Conservation (phyloP, 805 yeast species). For the Naumovozyma baii region DNA sequence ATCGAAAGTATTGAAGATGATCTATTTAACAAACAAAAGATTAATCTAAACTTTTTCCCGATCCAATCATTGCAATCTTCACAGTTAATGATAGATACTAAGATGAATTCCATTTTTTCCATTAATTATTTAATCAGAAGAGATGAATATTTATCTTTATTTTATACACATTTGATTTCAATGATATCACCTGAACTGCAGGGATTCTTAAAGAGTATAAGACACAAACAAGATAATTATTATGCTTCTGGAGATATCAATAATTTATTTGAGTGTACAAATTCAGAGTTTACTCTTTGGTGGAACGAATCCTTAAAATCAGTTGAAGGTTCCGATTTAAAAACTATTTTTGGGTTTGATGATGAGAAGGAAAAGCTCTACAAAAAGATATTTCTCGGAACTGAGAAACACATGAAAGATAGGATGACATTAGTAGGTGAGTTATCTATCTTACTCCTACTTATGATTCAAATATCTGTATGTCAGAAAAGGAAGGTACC, state of each 20-base stretch:
- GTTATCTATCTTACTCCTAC: neutral
- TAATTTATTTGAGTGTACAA: neutral
- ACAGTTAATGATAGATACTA: neutral
- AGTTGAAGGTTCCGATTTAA: neutral
- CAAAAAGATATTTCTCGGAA: neutral
- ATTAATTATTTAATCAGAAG: slow-evolving; percentile 15
- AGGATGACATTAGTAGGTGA: neutral
- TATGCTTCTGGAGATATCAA: too few species aligned
- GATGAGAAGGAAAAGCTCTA: neutral
- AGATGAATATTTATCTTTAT: slow-evolving; percentile 14
- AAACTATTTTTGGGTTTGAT: neutral
- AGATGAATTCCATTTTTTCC: slow-evolving; percentile 15
- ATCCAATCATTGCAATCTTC: neutral
- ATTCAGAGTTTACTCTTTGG: neutral
- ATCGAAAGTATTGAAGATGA: neutral
- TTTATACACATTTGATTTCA: neutral
- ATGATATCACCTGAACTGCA: too few species aligned
- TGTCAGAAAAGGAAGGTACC: neutral
- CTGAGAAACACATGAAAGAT: neutral
- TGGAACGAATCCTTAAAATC: neutral
- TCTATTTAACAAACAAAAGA: neutral
- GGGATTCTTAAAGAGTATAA: too few species aligned
- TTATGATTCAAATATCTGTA: neutral
- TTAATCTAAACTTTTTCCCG: neutral
- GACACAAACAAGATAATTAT: too few species aligned